Evolutionary conservation across 23 red algal species (phyloP).

Genomic region (Gracilaria gracilis): DNA sequence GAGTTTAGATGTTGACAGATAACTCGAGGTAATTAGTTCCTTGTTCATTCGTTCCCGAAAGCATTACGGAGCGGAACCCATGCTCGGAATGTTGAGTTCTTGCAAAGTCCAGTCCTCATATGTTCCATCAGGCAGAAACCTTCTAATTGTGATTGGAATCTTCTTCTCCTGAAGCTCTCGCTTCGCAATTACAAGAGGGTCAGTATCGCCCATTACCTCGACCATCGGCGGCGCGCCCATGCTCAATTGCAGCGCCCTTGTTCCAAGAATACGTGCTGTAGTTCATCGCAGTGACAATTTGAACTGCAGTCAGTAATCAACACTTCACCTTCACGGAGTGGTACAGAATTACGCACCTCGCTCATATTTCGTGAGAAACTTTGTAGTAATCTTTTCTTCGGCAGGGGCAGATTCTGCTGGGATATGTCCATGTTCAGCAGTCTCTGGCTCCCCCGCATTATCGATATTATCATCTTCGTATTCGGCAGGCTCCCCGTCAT

Average conservation of each 20-base stretch:
- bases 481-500: constrained; percentile 34
- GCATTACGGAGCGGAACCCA: constrained; percentile 44
- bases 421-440: neutral
- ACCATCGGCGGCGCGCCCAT: constrained; percentile 98
- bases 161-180: constrained; percentile 95
- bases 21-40: neutral
- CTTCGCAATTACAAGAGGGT: constrained; percentile 93
- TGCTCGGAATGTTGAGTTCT: constrained; percentile 85
- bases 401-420: neutral
- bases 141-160: constrained; percentile 96
- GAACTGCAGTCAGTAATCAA: neutral
- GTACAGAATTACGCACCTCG: constrained; percentile 54
- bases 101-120: constrained; percentile 96
- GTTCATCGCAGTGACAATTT: neutral
- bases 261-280: constrained; percentile 88
- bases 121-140: constrained; percentile 92
- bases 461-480: constrained; percentile 60
- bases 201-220: constrained; percentile 84
- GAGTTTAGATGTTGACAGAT: no score
- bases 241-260: constrained; percentile 89
- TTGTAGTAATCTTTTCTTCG: constrained; percentile 81
- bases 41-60: neutral
- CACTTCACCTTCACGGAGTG: neutral
- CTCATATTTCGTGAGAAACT: constrained; percentile 98
- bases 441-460: constrained; percentile 39